Percentiles rank a stretch among this genome's conserved stretches.
These are phyloP conservation scores for Mycena epipterygia DNA, from an alignment of 768 basidiomycete genomes.

Conservation along the genomic window DNA sequence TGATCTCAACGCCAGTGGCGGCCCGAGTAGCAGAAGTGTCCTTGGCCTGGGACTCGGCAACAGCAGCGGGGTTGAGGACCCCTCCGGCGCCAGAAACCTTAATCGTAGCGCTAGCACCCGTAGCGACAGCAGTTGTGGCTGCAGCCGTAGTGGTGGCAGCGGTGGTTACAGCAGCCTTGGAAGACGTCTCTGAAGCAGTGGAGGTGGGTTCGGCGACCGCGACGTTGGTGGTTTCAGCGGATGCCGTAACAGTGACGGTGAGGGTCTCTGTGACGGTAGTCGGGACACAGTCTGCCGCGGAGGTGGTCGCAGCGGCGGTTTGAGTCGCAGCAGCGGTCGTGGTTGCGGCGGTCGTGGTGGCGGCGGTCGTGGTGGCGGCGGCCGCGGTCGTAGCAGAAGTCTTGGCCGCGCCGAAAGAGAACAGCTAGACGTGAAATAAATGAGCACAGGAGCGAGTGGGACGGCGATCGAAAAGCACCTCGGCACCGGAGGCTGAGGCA, in stretches of 20 bases:
- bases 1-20: conserved; percentile 44
- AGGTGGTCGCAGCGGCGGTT: conserved; percentile 4
- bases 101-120: no score
- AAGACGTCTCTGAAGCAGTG: background rate
- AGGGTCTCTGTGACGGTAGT: conserved; percentile 15
- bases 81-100: conserved; percentile 33
- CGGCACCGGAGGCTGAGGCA: conserved; percentile 29
- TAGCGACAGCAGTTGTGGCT: background rate
- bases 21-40: conserved; percentile 47
- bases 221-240: background rate
- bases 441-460: background rate
- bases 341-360: background rate
- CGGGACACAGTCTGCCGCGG: conserved; percentile 3
- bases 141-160: background rate
- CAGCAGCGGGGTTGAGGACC: conserved; percentile 35
- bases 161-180: background rate
- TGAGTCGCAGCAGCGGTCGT: no score
- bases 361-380: background rate
- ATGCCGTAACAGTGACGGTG: conserved; percentile 19
- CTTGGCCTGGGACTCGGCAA: conserved; percentile 33
- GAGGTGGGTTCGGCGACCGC: background rate
- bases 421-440: conserved; percentile 22
- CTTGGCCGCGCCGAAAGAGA: conserved; percentile 32
- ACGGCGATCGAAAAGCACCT: conserved; percentile 18
- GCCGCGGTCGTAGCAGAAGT: background rate